Conservation (phyloP, 352 stramenopile genomes). For the Pythium sukuiense region DNA sequence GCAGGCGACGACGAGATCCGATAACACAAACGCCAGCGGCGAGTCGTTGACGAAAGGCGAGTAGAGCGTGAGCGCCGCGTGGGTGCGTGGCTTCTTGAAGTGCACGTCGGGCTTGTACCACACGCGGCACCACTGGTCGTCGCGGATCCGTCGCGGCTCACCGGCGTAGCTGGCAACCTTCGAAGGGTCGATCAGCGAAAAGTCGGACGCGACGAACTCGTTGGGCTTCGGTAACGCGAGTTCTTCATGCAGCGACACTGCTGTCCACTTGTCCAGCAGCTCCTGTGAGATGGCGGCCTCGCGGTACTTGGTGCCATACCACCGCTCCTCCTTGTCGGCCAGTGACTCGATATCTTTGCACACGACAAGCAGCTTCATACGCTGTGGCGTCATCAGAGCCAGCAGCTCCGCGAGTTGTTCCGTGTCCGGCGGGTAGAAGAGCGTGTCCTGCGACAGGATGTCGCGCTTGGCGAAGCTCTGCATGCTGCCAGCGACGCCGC, state of each 20-base stretch:
- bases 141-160: conserved; percentile 18
- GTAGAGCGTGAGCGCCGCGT: conserved; percentile 50
- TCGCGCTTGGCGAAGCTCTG: conserved; percentile 23
- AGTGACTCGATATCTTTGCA: conserved; percentile 33
- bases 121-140: conserved; percentile 26
- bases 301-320: conserved; percentile 46
- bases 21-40: conserved; percentile 36
- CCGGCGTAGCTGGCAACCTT: conserved; percentile 13
- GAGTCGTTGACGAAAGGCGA: conserved; percentile 33
- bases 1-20: conserved; percentile 37
- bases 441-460: conserved; percentile 25
- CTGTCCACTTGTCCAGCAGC: conserved; percentile 30
- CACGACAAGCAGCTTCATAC: conserved; percentile 40
- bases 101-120: conserved; percentile 68
- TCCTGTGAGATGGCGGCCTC: conserved; percentile 31
- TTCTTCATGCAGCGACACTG: conserved; percentile 32
- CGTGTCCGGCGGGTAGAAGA: conserved; percentile 31
- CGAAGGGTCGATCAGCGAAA: conserved; percentile 34
- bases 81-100: conserved; percentile 66
- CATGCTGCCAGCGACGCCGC: conserved; percentile 29
- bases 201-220: conserved; percentile 29
- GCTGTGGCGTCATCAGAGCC: conserved; percentile 36
- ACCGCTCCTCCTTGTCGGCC: conserved; percentile 39
- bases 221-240: conserved; percentile 42
- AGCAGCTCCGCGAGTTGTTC: conserved; percentile 25